Percentiles rank a stretch among this genome's conserved stretches.
phyloP scores from a whole-genome alignment of 208 protist species.

The Leishmania tropica region DNA sequence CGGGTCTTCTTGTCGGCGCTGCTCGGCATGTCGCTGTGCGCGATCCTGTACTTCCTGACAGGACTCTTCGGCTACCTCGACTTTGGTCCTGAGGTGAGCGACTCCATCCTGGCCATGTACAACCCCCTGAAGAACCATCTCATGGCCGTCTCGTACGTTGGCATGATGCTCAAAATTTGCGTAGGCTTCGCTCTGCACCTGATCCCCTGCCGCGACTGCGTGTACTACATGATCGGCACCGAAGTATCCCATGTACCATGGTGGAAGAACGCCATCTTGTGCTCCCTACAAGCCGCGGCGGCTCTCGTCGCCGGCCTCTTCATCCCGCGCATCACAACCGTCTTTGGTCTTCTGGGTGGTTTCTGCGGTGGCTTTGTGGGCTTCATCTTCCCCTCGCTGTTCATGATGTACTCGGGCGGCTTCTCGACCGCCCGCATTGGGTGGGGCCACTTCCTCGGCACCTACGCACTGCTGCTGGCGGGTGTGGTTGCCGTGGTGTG shows the following conservation, averaged over 20 bases:
- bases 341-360: slow-evolving; percentile 75
- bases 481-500: slow-evolving; percentile 68
- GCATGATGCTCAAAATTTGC: slow-evolving; percentile 74
- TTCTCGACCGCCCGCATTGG: slow-evolving; percentile 29
- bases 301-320: slow-evolving; percentile 68
- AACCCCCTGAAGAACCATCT: slow-evolving; percentile 55
- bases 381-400: slow-evolving; percentile 77
- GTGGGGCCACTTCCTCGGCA: slow-evolving; percentile 53
- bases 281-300: slow-evolving; percentile 26
- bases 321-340: slow-evolving; percentile 65
- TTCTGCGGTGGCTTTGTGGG: slow-evolving; percentile 76
- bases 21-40: slow-evolving; percentile 51
- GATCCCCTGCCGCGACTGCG: slow-evolving; percentile 55
- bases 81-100: slow-evolving; percentile 51
- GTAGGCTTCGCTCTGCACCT: slow-evolving; percentile 64
- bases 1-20: slow-evolving; percentile 48
- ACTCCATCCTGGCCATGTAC: slow-evolving; percentile 64
- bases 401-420: slow-evolving; percentile 29
- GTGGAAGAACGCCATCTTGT: slow-evolving; percentile 54
- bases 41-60: slow-evolving; percentile 65
- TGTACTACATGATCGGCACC: slow-evolving; percentile 51
- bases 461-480: slow-evolving; percentile 55
- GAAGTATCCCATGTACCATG: slow-evolving; percentile 43
- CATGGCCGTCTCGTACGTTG: slow-evolving; percentile 65
- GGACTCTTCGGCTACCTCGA: slow-evolving; percentile 88